Base-by-base conservation (phyloP, 148 eudicot species). In the Chenopodium suecicum region DNA sequence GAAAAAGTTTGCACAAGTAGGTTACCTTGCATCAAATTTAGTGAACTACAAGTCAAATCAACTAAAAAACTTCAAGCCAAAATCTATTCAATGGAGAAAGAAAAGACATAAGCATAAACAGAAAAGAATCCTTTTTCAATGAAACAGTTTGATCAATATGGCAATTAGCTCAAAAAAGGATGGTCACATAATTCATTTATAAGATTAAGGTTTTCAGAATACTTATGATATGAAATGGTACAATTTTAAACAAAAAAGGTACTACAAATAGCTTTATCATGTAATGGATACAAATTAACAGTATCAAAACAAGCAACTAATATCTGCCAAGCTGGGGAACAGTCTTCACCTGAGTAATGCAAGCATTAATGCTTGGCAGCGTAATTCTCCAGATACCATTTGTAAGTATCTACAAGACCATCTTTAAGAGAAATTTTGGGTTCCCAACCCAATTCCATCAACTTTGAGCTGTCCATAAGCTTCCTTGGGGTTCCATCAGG, bases 401-500 rank as follows among this genome's bases (percentile, higher is more conserved):
- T 87, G 70, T 94, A 96, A 31, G 99, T 94, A 81, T 86, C 97
- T 68, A 85, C 86, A 74, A 96, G 92, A 68, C 99, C 99, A 25
- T 94, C 99, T 83, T 79, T 84, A 1, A 96, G 89, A 4, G 97
- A 92, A 74, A 96, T 74, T 87, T 94, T 94, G 0, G 99, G 93
- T 27, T 82, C 76, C 99, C 99, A 96, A 54, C 99, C 99, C 85
- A 96, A 84, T 19, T 81, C 88, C 77, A 85, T 88, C 20, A 96
- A 86, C 71, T 77, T 90, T 0, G 95, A 89, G 80, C 95, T 96
- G 83, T 96, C 99, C 98, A 96, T 94, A 41, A 96, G 94, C 94
- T 96, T 96, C 88, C 99, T 91, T 1, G 99, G 99, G 4, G 99
- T 96, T 10, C 99, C 99, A 83, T 96, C 99, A 0, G 99, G 98